Conservation (phyloP, 2,329 filamentous ascomycete species). For the Penicillium brevicompactum region DNA sequence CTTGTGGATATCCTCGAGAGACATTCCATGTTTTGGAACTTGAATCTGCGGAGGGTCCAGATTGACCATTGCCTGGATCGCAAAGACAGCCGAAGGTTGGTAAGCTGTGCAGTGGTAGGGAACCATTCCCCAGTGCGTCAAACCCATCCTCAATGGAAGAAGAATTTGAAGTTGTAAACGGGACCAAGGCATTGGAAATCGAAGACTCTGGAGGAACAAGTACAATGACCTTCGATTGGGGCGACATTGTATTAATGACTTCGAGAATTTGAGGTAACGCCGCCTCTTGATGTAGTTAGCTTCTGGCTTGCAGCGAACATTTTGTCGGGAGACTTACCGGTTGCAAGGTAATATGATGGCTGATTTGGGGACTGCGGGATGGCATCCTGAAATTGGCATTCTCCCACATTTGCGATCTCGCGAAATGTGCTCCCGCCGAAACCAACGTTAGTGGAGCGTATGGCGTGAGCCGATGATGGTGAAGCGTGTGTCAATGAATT, state of each 20-base stretch:
- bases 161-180: background rate
- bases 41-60: background rate
- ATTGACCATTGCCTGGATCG: background rate
- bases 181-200: background rate
- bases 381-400: background rate
- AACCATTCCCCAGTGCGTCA: background rate
- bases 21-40: background rate
- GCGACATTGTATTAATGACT: slow-evolving; percentile 13
- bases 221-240: slow-evolving; percentile 22
- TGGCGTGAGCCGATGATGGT: background rate
- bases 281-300: slow-evolving; percentile 11
- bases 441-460: background rate
- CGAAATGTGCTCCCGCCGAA: background rate
- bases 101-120: background rate
- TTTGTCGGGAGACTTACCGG: slow-evolving; percentile 13
- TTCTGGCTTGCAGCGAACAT: background rate
- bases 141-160: background rate
- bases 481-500: background rate
- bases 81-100: slow-evolving; percentile 5
- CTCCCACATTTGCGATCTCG: background rate
- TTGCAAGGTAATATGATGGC: slow-evolving; percentile 20
- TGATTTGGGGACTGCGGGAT: slow-evolving; percentile 2
- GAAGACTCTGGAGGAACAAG: slow-evolving; percentile 15
- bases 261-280: slow-evolving; percentile 22
- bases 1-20: background rate